Conservation (phyloP, 306 rosid species). For the Vigna nakashimae region DNA sequence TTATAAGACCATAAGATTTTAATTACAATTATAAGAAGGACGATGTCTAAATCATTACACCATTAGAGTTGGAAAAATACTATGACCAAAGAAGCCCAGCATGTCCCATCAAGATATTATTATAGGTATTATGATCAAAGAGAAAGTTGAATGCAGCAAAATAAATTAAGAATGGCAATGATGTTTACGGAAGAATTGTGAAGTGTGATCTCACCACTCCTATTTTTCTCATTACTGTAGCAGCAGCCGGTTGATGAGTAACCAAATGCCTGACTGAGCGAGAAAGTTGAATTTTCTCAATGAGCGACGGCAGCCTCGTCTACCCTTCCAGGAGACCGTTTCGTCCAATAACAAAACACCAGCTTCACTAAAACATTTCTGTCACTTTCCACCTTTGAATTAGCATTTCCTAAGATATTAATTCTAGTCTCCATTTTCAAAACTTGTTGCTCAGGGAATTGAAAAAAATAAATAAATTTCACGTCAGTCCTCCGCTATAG, state of each 20-base stretch:
- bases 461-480: background rate
- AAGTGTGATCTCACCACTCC: too few species aligned
- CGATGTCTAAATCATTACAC: too few species aligned
- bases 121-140: too few species aligned
- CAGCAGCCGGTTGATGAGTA: background rate
- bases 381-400: background rate
- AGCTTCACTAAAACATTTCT: background rate
- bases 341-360: background rate
- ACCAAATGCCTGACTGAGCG: background rate
- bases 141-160: too few species aligned
- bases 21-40: too few species aligned
- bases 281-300: background rate
- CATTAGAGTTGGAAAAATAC: too few species aligned
- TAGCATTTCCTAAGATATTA: background rate
- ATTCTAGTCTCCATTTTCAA: background rate
- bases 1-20: too few species aligned
- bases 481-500: background rate
- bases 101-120: too few species aligned
- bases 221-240: background rate
- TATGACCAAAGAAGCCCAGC: too few species aligned
- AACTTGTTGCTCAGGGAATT: background rate
- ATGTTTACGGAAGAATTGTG: background rate
- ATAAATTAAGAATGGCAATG: too few species aligned
- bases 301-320: background rate
- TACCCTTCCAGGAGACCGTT: background rate